Base-by-base conservation (phyloP, 768 basidiomycete species). In the Termitomyces eurrhizus region DNA sequence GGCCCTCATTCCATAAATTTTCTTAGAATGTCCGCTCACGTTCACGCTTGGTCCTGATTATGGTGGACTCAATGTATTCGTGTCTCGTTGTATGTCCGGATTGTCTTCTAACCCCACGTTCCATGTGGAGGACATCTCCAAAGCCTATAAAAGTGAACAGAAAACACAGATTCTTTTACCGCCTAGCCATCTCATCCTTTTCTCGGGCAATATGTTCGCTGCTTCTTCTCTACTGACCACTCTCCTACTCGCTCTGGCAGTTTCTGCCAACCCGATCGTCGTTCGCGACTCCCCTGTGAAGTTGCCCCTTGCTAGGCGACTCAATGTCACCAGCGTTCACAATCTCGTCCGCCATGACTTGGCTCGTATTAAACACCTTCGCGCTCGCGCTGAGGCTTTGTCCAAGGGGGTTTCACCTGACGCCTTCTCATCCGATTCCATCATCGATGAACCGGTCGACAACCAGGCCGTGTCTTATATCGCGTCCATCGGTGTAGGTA, bases 271-370 rank as follows among this genome's bases (percentile, higher is more conserved):
- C 57, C 80, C 80, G 0, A 69, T 79, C 50, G 69, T 80, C 53
- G 68, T 83, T 36, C 71, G 75, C 60, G 66, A 73, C 58, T 73
- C 76, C 12, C 73, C 69, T 32, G 72, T 83, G 51, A 78, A 78
- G 5, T 69, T 88, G 32, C 76, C 82, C 24, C 69, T 88, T 52
- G 80, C 84, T 18, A 80, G 80, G 68, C 74, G 75, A 56, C 66
- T 86, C 67, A 29, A 29, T 29, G 29, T 29, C 29, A 29, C 29
- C 13, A 80, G 81, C 62, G 64, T 78, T 12, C 70, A 72, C 62
- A 82, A 81, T 57, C 71, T 89, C 52, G 57, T 86, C 32, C 69
- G 74, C 48, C 76, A 75, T 58, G 86, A 88, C 68, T 77, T 79
- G 60, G 74, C 76, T 41, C 80, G 86, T 62, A 80, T 79, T 16